A percentile compares a stretch with the other conserved stretches of the same genome.
These are phyloP conservation scores for Solanum bulbocastanum DNA, from an alignment of 257 asterid genomes.

Conservation along the genomic window DNA sequence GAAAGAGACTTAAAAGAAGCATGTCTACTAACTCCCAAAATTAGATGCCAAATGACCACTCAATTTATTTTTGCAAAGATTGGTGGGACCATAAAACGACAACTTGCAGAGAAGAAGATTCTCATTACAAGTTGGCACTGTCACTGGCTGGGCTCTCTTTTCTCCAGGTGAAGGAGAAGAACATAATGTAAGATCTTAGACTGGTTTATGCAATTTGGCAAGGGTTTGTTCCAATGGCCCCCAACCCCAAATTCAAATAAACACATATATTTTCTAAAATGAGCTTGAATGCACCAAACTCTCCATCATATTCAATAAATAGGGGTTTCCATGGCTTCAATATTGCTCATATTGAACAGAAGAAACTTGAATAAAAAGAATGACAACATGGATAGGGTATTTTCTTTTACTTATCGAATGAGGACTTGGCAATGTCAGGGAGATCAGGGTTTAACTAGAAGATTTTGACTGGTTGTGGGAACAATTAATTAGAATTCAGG, in stretches of 20 bases:
- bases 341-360: background rate
- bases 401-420: background rate
- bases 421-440: background rate
- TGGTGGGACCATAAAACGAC: background rate
- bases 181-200: background rate
- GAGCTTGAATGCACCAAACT: background rate
- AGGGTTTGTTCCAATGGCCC: background rate
- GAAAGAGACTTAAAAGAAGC: background rate
- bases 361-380: background rate
- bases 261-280: background rate
- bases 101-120: background rate
- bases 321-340: background rate
- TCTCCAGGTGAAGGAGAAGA: background rate
- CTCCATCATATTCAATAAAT: background rate
- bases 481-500: background rate
- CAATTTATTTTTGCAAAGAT: background rate
- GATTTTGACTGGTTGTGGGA: background rate
- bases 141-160: background rate
- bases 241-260: background rate
- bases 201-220: background rate
- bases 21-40: background rate
- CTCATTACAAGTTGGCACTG: background rate
- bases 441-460: background rate
- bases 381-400: background rate
- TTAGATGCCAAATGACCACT: background rate